Conservation (phyloP, 2,329 filamentous ascomycete genomes). For the Trichoderma harzianum region DNA sequence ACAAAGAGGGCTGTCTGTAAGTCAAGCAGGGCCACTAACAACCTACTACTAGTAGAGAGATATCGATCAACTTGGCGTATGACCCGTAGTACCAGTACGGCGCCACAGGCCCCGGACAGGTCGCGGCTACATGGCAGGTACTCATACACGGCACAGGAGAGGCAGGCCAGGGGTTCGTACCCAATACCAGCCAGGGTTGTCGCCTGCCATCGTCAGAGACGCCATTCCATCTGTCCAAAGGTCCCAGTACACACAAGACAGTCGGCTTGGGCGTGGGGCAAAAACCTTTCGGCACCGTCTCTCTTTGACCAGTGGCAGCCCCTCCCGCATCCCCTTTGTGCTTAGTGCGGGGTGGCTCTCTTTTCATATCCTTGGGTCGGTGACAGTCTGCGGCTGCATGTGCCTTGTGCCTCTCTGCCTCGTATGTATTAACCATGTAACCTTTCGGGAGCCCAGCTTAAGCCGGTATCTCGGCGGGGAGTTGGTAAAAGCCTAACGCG, state of each 20-base stretch:
- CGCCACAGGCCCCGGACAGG: neutral
- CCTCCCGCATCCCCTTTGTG: constrained; percentile 26
- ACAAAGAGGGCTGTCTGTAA: constrained; percentile 5
- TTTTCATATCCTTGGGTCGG: neutral
- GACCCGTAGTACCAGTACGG: neutral
- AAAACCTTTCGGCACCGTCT: neutral
- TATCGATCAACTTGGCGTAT: constrained; percentile 1
- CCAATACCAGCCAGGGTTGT: neutral
- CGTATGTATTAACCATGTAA: neutral
- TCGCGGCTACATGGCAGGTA: neutral
- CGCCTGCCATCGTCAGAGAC: neutral
- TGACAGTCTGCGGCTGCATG: constrained; percentile 4
- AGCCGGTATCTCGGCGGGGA: neutral
- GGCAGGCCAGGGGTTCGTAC: neutral
- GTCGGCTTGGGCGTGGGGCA: neutral
- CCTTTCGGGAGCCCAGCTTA: neutral
- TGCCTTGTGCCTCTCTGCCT: neutral
- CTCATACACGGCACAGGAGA: neutral
- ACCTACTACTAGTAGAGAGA: neutral
- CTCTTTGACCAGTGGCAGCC: constrained; percentile 23
- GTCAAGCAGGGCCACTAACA: neutral
- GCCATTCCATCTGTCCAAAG: neutral
- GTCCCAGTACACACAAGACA: neutral
- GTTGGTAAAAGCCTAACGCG: neutral
- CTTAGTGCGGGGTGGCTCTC: constrained; percentile 29